Evolutionary conservation across 2,329 filamentous ascomycete genomes (phyloP), one percentile per base, ranked within the genome.

Genomic region (Oidium heveae): DNA sequence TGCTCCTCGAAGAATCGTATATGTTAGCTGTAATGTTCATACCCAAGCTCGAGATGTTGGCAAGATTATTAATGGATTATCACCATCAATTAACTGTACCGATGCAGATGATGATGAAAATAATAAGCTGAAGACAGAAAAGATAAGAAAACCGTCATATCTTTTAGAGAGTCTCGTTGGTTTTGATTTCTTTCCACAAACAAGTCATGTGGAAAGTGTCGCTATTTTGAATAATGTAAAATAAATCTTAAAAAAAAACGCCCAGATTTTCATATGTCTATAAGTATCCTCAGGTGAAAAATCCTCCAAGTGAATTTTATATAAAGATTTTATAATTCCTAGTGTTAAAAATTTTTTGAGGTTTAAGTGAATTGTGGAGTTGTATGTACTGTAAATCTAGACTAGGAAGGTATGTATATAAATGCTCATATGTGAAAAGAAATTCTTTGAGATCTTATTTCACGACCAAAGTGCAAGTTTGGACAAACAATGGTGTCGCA

Each of bases 151-250:
- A 3, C 24, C 24, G 7, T 28, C 24, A 28, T 98, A 95, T 68
- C 78, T 82, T 66, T 84, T 98, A 65, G 89, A 96, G 73, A 94
- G 84, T 64, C 68, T 98, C 50, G 74, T 83, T 51, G 91, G 89
- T 0, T 96, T 96, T 64, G 91, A 98, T 66, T 96, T 98, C 68
- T 98, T 98, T 68, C 91, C 91, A 13, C 89, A 96, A 68, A 83
- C 80, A 20, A 74, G 75, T 1, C 80, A 84, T 62, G 80, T 83
- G 0, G 80, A 84, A 64, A 78, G 80, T 49, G 77, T 82, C 43
- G 78, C 77, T 4, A 74, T 82, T 36, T 64, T 83, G 61, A 81
- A 76, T 59, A 69, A 76, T 58, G 71, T 76, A 15, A 74, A 76
- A 37, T 64, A 65, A 56, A 18, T 15, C 39, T 6, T n/a, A 20